These are phyloP conservation scores for Grifola frondosa DNA, from an alignment of 1,284 basidiomycete genomes.

Conservation along the genomic window DNA sequence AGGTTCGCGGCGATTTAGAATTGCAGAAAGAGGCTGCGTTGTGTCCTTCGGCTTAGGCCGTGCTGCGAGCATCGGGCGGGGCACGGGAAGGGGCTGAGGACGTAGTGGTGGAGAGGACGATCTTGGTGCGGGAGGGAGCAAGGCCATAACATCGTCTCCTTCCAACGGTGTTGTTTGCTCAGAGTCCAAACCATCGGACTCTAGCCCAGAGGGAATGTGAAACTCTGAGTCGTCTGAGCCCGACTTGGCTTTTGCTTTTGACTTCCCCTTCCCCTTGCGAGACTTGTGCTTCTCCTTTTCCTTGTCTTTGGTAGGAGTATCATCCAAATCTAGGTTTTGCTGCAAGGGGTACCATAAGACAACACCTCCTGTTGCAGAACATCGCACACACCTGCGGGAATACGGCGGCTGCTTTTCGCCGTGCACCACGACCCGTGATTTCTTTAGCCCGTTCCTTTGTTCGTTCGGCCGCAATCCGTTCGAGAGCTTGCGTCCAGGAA, in stretches of 20 bases:
- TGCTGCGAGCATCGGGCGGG: neutral
- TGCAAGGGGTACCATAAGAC: constrained; percentile 5
- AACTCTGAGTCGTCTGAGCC: constrained; percentile 38
- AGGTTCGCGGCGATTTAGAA: constrained; percentile 18
- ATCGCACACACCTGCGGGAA: constrained; percentile 48
- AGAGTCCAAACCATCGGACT: constrained; percentile 33
- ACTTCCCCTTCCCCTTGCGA: constrained; percentile 26
- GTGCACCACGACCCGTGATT: constrained; percentile 65
- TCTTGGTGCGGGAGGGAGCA: neutral
- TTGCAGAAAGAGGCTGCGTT: constrained; percentile 15
- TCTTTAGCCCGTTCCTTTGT: constrained; percentile 48
- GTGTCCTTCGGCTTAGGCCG: constrained; percentile 1
- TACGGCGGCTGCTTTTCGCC: constrained; percentile 62
- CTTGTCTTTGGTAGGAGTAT: constrained; percentile 30
- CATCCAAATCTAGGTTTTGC: constrained; percentile 30
- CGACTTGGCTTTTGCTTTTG: constrained; percentile 27
- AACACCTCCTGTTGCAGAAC: neutral
- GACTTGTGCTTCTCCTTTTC: constrained; percentile 17
- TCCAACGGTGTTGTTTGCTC: neutral
- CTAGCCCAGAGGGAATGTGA: constrained; percentile 29
- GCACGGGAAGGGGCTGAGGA: no score
- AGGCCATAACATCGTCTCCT: constrained; percentile 2
- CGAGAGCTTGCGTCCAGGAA: constrained; percentile 75
- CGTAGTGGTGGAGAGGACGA: neutral
- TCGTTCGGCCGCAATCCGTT: constrained; percentile 59